Base-by-base conservation (phyloP, 345 rosid species). In the Gossypioides kirkii region DNA sequence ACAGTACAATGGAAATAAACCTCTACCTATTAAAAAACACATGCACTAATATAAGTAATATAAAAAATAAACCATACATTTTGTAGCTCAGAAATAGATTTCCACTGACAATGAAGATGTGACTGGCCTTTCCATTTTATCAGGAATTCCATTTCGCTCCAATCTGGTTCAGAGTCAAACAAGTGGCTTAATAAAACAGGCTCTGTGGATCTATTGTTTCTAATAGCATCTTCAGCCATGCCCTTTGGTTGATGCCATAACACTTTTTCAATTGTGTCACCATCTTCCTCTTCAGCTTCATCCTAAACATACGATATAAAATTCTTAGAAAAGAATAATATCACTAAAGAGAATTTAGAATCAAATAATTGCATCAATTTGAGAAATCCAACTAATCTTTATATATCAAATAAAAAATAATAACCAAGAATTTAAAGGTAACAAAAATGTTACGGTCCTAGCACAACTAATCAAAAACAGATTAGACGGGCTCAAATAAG, bases 41-140 rank as follows among this genome's bases (percentile, higher is more conserved):
- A 71, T 41, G 36, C 18, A 42, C 8, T 5, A 26, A n/a, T 3
- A 8, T 42, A 36, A 28, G 6, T 17, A 66, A 25, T 60, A 28
- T 49, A 9, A 61, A 36, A 22, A 68, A 61, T 38, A 43, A 10
- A 54, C 13, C 89, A 73, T 88, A 96, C 99, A 88, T 88, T 89
- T 84, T 96, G 99, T 70, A 96, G 79, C 69, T 96, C 93, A 52
- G 81, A 71, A 72, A 91, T 79, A 38, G 93, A 81, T 81, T 93
- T 96, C 99, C 99, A 96, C 82, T 88, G 96, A 77, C 97, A 96
- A 73, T 96, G 99, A 82, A 96, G 84, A 77, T 96, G 99, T 26
- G 99, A 96, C 87, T 90, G 98, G 82, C 98, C 98, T 81, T 96
- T 96, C 99, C 98, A 96, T 85, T 96, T 96, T 72, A 96, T 92